Percentiles rank a stretch among this genome's conserved stretches.
These are phyloP conservation scores for Penicillium sp. DNA, from an alignment of 2,329 filamentous ascomycete species.

Conservation along the genomic window DNA sequence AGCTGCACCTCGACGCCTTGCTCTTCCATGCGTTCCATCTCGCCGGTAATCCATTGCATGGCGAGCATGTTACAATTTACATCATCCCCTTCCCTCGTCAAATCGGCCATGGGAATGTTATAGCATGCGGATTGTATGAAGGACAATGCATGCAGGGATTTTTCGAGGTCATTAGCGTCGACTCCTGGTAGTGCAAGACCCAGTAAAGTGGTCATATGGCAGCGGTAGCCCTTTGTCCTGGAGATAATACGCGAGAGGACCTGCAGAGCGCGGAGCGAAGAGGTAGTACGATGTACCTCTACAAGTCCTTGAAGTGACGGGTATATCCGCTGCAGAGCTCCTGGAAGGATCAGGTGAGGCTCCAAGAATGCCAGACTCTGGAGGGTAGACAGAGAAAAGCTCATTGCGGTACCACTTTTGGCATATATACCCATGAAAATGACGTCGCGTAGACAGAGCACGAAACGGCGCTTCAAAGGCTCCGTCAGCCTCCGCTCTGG, in stretches of 20 bases:
- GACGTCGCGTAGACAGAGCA: constrained; percentile 78
- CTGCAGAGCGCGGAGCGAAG: constrained; percentile 82
- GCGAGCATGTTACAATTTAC: constrained; percentile 68
- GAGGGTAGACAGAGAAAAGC: constrained; percentile 80
- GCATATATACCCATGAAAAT: constrained; percentile 98
- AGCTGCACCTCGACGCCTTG: constrained; percentile 78
- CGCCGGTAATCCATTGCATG: constrained; percentile 84
- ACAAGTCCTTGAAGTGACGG: constrained; percentile 93
- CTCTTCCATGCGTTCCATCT: constrained; percentile 86
- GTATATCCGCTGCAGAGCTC: constrained; percentile 90
- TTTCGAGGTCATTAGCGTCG: constrained; percentile 93
- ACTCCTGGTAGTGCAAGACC: constrained; percentile 88
- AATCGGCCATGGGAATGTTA: constrained; percentile 81
- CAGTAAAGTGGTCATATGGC: constrained; percentile 87
- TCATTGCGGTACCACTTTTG: constrained; percentile 85
- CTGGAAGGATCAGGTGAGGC: constrained; percentile 81
- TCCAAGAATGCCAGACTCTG: constrained; percentile 85
- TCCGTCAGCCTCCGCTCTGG: constrained; percentile 67
- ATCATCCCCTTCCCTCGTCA: constrained; percentile 60
- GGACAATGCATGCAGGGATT: constrained; percentile 86
- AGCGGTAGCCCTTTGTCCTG: constrained; percentile 84
- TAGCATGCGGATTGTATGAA: constrained; percentile 95
- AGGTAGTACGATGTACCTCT: constrained; percentile 91
- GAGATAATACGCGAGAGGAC: constrained; percentile 87
- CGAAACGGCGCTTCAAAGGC: constrained; percentile 75